Base-by-base conservation (phyloP, 768 basidiomycete species). In the Hortiboletus campestris region DNA sequence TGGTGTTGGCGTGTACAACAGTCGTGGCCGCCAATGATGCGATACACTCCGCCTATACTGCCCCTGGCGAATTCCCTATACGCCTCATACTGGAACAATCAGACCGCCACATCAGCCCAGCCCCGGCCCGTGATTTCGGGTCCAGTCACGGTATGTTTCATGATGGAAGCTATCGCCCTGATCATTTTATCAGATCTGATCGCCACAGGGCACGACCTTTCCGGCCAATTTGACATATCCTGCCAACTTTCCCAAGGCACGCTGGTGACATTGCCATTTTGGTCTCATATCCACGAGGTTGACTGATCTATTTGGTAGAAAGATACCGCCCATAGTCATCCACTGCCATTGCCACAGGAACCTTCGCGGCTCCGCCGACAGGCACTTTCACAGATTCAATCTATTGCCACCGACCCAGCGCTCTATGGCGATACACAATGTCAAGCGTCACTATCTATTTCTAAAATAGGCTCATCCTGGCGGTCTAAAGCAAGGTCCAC, bases 71-170 rank as follows among this genome's bases (percentile, higher is more conserved):
- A 14, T 88, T 88, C 65, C 85, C 86, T 1, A 22, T 88, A 81
- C 63, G 67, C 71, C 11, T 75, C 79, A 43, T 89, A 88, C 67
- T 87, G 82, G 74, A 89, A 89, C 65, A 69, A 79, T 58, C 85
- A 86, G 10, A 89, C 85, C 1, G 83, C 81, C 32, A 88, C 86
- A 4, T 80, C 80, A 22, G 81, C 76, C 1, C 88, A 89, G 67
- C 82, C 82, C 6, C 87, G 89, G 67, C 87, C 87, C 2, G 78
- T 88, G 29, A 78, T 89, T 40, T 81, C 85, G 29, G 86, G 89
- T 66, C 83, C 85, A 4, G 80, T 88, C 38, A 76, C 79, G 41
- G 88, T 87, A 45, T 41, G 73, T 65, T 47, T 54, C 45, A 41
- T 36, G 57, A n/a, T n/a, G n/a, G n/a, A 60, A 25, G 22, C n/a